Evolutionary conservation across 1,284 basidiomycete genomes (phyloP), one percentile per base, ranked within the genome.

Genomic region (Papiliotrema laurentii): DNA sequence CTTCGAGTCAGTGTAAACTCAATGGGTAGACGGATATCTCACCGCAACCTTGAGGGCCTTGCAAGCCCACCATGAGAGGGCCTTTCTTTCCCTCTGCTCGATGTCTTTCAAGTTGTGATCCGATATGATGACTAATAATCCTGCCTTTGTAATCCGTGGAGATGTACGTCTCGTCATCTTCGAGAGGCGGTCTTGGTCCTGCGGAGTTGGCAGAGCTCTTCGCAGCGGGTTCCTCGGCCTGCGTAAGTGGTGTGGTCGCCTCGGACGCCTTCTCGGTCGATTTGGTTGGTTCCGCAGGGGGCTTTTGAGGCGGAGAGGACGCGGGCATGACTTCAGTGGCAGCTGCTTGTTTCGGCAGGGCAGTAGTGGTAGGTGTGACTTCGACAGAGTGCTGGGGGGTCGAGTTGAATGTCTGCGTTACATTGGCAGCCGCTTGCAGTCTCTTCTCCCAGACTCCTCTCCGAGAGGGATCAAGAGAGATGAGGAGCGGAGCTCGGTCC

Each of bases 101-200:
- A 34, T 63, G 60, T 10, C 18, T 36, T 24, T 59, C 50, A 7
- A 63, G 55, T 42, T 65, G 54, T 7, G 24, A 36, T 11, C 53
- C 44, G 27, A 71, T 55, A 43, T 61, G 62, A 14, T 60, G 46
- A 11, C 60, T 56, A 10, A 70, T 63, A 31, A 66, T 56, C n/a
- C 66, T 55, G 1, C 58, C 59, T 50, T 72, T 72, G 56, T 67
- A 68, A 10, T 43, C 45, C 0, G 67, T 69, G 0, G 63, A 66
- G 0, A 60, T 26, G 54, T 65, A 57, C 11, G 53, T 54, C 43
- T 66, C 61, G 44, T 46, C 59, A 16, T 45, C 47, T 39, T 54
- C 18, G n/a, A 60, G 49, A 9, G 54, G 30, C 3, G 61, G 56
- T 2, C 13, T 24, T n/a, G 18, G 28, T 16, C 19, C 21, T 35